These are phyloP conservation scores for Psilocybe cyanescens DNA, from an alignment of 768 basidiomycete species.

Conservation along the genomic window DNA sequence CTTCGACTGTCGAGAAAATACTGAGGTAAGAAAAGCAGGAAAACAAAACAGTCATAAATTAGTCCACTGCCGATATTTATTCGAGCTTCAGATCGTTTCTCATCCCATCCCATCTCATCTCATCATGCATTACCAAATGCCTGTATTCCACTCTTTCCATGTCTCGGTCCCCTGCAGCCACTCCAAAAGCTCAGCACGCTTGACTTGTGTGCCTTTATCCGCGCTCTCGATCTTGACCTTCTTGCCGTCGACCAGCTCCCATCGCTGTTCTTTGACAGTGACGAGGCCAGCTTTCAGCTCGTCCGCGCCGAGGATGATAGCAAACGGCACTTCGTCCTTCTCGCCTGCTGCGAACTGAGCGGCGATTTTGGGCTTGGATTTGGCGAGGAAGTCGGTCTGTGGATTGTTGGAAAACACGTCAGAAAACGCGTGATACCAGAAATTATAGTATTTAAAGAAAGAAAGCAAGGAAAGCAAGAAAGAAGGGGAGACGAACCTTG, in stretches of 20 bases:
- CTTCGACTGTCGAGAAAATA: too few species aligned
- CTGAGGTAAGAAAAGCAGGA: too few species aligned
- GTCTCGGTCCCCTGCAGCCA: slow-evolving; percentile 61
- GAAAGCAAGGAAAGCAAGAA: too few species aligned
- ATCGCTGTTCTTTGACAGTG: slow-evolving; percentile 89
- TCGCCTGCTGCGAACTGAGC: slow-evolving; percentile 91
- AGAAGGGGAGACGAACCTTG: slow-evolving; percentile 56
- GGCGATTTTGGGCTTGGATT: slow-evolving; percentile 86
- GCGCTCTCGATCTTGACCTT: slow-evolving; percentile 67
- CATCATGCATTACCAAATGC: slow-evolving; percentile 22
- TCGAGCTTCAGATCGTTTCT: too few species aligned
- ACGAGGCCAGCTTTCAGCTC: slow-evolving; percentile 87
- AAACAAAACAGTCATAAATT: too few species aligned
- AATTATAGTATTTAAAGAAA: slow-evolving; percentile 9
- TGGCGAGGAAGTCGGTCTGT: slow-evolving; percentile 91
- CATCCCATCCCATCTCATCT: too few species aligned
- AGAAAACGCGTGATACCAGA: background rate
- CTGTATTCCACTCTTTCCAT: slow-evolving; percentile 46
- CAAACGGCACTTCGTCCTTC: slow-evolving; percentile 91
- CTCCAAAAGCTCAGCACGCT: slow-evolving; percentile 58
- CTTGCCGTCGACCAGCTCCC: slow-evolving; percentile 75
- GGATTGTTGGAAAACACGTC: background rate
- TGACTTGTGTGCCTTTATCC: slow-evolving; percentile 69
- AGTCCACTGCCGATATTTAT: too few species aligned
- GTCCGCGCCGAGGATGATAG: slow-evolving; percentile 86